Conservation (phyloP, 495 filamentous ascomycete species). For the Cercophora newfieldiana region DNA sequence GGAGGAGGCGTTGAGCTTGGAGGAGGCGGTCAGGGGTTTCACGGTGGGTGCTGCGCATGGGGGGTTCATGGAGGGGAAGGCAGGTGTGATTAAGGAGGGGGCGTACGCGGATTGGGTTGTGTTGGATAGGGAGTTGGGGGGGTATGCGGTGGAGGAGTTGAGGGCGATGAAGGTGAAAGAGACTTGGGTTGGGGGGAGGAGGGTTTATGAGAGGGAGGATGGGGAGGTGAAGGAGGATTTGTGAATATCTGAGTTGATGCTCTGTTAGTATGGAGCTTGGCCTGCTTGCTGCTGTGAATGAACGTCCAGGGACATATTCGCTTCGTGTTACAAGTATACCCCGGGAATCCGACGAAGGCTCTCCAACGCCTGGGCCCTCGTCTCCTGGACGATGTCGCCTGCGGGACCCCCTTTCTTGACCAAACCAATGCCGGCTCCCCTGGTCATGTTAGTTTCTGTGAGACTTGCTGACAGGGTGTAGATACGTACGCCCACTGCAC, state of each 20-base stretch:
- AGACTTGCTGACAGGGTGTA: background rate
- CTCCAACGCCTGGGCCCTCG: constrained; percentile 64
- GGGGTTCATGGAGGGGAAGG: constrained; percentile 51
- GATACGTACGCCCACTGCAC: constrained; percentile 57
- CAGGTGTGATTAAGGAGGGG: constrained; percentile 53
- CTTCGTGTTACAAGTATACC: background rate
- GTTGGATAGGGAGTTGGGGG: constrained; percentile 48
- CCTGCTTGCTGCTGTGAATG: too few species aligned
- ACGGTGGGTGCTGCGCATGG: constrained; percentile 48
- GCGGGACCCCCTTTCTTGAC: constrained; percentile 68
- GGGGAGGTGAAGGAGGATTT: constrained; percentile 17
- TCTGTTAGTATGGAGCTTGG: too few species aligned
- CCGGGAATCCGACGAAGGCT: constrained; percentile 32
- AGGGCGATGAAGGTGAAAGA: constrained; percentile 54
- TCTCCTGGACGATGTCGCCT: constrained; percentile 65
- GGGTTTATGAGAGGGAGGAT: constrained; percentile 42
- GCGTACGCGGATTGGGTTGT: constrained; percentile 65
- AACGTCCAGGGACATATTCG: too few species aligned
- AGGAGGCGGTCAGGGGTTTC: constrained; percentile 58
- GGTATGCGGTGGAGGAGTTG: constrained; percentile 44
- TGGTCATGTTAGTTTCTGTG: constrained; percentile 7
- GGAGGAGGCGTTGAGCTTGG: constrained; percentile 53
- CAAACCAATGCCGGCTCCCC: constrained; percentile 59
- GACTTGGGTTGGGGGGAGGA: constrained; percentile 62
- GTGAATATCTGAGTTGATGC: background rate